A percentile compares a stretch with the other conserved stretches of the same genome.
These are phyloP conservation scores for Ramaria rubella DNA, from an alignment of 768 basidiomycete species.

Conservation along the genomic window DNA sequence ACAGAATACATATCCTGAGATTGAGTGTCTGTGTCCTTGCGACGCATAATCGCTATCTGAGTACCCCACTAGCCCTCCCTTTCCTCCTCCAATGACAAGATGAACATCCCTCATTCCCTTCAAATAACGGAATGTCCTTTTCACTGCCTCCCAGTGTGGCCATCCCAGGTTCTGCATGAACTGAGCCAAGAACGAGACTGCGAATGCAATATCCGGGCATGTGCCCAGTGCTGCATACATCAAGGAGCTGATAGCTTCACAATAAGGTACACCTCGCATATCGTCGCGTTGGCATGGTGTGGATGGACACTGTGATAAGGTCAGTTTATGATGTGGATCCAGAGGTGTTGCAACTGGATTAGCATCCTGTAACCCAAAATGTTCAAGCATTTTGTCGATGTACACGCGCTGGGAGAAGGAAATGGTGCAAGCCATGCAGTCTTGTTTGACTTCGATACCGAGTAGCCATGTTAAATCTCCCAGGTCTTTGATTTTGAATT, in stretches of 20 bases:
- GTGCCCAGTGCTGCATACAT: slow-evolving; percentile 21
- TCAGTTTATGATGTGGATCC: slow-evolving; percentile 1
- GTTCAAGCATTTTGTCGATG: slow-evolving; percentile 13
- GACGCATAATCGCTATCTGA: slow-evolving; percentile 24
- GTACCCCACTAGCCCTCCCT: slow-evolving; percentile 13
- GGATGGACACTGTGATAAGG: slow-evolving; percentile 1
- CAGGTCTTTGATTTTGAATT: slow-evolving; percentile 8
- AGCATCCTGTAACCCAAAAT: slow-evolving; percentile 9
- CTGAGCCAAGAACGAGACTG: slow-evolving; percentile 20
- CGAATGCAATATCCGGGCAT: slow-evolving; percentile 14
- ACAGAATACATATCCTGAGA: slow-evolving; percentile 25
- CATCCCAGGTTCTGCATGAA: slow-evolving; percentile 28
- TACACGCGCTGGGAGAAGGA: slow-evolving; percentile 12
- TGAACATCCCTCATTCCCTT: slow-evolving; percentile 21
- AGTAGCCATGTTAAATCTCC: slow-evolving; percentile 9
- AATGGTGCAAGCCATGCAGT: slow-evolving; percentile 5
- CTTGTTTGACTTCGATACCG: slow-evolving; percentile 2
- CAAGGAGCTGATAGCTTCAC: slow-evolving; percentile 20
- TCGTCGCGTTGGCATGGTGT: slow-evolving; percentile 2
- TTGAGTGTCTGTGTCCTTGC: slow-evolving; percentile 22
- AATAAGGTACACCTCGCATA: slow-evolving; percentile 1
- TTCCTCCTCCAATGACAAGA: slow-evolving; percentile 21
- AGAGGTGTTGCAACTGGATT: slow-evolving; percentile 9
- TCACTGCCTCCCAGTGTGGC: slow-evolving; percentile 30
- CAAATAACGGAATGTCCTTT: slow-evolving; percentile 37